Conservation (phyloP, 192 early-diverging fungal species). For the Podila epicladia region DNA sequence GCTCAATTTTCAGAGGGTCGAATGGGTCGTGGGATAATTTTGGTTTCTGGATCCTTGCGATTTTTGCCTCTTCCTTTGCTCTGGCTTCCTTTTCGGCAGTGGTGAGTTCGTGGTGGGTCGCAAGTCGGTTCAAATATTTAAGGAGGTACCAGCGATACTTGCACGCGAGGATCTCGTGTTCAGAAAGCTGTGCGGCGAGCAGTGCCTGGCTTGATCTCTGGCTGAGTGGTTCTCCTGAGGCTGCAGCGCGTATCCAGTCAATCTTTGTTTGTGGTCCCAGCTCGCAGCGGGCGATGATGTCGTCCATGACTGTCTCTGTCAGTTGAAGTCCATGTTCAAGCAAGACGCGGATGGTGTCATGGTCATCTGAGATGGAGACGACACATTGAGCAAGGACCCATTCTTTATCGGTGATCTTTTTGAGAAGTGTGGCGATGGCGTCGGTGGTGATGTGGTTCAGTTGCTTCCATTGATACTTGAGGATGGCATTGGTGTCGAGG, state of each 20-base stretch:
- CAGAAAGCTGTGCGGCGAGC: conserved; percentile 17
- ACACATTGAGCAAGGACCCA: conserved; percentile 70
- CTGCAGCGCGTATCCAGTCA: conserved; percentile 31
- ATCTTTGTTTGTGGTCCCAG: conserved; percentile 20
- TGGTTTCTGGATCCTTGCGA: background rate
- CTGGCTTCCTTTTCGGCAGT: conserved; percentile 23
- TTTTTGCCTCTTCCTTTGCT: conserved; percentile 12
- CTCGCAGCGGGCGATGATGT: conserved; percentile 50
- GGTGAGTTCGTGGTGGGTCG: conserved; percentile 66
- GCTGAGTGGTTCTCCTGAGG: conserved; percentile 17
- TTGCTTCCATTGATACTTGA: conserved; percentile 68
- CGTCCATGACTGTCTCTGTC: conserved; percentile 55
- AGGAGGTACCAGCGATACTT: conserved; percentile 64
- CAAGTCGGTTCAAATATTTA: conserved; percentile 70
- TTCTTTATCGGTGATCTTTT: conserved; percentile 61
- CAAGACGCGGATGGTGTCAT: conserved; percentile 46
- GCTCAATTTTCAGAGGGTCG: conserved; percentile 12
- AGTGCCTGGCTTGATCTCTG: background rate
- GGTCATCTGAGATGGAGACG: conserved; percentile 42
- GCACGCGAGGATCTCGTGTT: conserved; percentile 52
- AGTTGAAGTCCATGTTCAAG: conserved; percentile 63
- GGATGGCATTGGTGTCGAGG: conserved; percentile 67
- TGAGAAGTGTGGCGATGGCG: conserved; percentile 51
- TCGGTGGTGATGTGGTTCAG: conserved; percentile 20
- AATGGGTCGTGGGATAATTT: conserved; percentile 3